phyloP scores from a whole-genome alignment of 192 early-diverging fungal species.

The Cladochytrium replicatum region DNA sequence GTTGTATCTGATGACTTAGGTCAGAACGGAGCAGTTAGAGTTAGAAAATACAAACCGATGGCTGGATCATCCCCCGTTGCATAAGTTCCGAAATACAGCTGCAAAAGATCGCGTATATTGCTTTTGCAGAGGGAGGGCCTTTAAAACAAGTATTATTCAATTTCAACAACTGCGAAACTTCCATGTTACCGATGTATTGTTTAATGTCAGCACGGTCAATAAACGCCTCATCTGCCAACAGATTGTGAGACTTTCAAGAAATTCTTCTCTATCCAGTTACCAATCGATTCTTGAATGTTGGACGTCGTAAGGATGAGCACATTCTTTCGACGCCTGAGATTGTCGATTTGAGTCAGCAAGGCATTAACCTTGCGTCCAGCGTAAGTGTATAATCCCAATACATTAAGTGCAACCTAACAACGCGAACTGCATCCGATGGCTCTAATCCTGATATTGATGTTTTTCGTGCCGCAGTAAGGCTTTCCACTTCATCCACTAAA shows the following conservation, averaged over 20 bases:
- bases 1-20: background rate
- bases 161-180: background rate
- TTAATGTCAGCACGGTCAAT: conserved; percentile 62
- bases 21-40: background rate
- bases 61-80: conserved; percentile 28
- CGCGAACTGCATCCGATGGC: conserved; percentile 60
- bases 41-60: conserved; percentile 1
- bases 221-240: conserved; percentile 39
- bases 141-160: background rate
- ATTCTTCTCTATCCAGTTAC: conserved; percentile 15
- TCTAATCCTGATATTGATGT: conserved; percentile 51
- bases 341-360: conserved; percentile 62
- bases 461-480: conserved; percentile 49
- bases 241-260: conserved; percentile 12
- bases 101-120: conserved; percentile 45
- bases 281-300: conserved; percentile 60
- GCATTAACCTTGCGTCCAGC: conserved; percentile 44
- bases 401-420: conserved; percentile 14
- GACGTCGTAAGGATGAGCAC: conserved; percentile 62
- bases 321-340: conserved; percentile 43
- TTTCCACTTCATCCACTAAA: conserved; percentile 70
- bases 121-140: conserved; percentile 35
- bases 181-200: conserved; percentile 32
- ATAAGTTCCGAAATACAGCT: conserved; percentile 45
- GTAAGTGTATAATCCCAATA: background rate